A percentile compares a stretch with the other conserved stretches of the same genome.
Evolutionary conservation across 192 early-diverging fungal genomes (phyloP).

Genomic region (Coemansia sp.): DNA sequence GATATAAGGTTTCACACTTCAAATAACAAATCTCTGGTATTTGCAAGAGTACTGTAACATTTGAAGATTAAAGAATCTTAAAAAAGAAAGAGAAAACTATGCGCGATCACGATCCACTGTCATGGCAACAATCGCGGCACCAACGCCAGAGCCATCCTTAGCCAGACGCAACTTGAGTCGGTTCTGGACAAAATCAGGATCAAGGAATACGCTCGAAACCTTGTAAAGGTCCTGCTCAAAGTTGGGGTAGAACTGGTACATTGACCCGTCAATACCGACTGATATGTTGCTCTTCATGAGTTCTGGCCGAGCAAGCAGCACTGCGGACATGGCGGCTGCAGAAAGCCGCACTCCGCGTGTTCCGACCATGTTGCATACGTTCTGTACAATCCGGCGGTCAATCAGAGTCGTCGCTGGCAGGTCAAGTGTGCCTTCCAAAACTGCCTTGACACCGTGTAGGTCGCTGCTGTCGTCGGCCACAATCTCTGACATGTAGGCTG

Average conservation of each 20-base stretch:
- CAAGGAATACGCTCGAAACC: slow-evolving; percentile 72
- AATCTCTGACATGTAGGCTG: slow-evolving; percentile 73
- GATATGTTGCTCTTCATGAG: slow-evolving; percentile 48
- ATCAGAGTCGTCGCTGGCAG: slow-evolving; percentile 61
- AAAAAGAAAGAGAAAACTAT: no score
- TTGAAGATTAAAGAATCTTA: no score
- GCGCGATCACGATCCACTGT: slow-evolving; percentile 41
- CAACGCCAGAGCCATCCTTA: no score
- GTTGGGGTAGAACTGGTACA: slow-evolving; percentile 88
- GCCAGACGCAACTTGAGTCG: slow-evolving; percentile 64
- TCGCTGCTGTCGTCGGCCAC: slow-evolving; percentile 65
- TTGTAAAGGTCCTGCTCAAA: slow-evolving; percentile 75
- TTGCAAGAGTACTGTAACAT: no score
- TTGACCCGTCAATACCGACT: slow-evolving; percentile 87
- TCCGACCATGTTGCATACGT: slow-evolving; percentile 79
- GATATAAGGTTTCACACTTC: no score
- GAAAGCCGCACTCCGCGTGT: slow-evolving; percentile 83
- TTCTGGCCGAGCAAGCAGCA: slow-evolving; percentile 32
- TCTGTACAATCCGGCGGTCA: slow-evolving; percentile 80
- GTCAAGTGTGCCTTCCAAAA: slow-evolving; percentile 71
- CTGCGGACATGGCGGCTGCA: slow-evolving; percentile 65
- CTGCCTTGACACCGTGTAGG: slow-evolving; percentile 59
- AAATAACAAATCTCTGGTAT: no score
- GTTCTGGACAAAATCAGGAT: slow-evolving; percentile 67
- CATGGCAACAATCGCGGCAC: slow-evolving; percentile 70